Evolutionary conservation across 2,329 filamentous ascomycete species (phyloP).

Genomic region (Penicillium brasilianum): DNA sequence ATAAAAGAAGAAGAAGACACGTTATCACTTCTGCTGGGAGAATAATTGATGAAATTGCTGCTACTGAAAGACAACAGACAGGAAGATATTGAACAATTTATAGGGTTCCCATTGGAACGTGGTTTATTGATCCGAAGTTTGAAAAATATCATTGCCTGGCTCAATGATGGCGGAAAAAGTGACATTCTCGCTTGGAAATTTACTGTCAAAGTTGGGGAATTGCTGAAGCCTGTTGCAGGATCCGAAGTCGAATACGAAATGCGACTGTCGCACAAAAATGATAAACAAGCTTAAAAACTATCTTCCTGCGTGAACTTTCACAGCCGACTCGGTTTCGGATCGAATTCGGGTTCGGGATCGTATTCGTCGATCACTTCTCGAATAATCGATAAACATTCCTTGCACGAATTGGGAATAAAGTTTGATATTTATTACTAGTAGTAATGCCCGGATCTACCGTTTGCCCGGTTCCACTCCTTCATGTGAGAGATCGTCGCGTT

Average conservation of each 20-base stretch:
- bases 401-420: not conserved
- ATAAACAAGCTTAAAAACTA: not conserved
- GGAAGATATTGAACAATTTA: not conserved
- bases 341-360: slow-evolving; percentile 17
- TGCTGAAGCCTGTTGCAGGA: not conserved
- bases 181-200: not conserved
- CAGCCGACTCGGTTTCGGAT: not conserved
- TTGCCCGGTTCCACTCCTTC: not conserved
- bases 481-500: not conserved
- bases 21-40: too few relatives aligned
- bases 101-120: not conserved
- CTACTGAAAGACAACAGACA: not conserved
- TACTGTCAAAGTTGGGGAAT: not conserved
- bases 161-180: not conserved
- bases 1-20: not conserved
- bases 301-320: not conserved
- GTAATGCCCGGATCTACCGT: not conserved
- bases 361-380: not conserved
- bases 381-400: not conserved
- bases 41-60: not conserved
- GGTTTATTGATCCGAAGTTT: too few relatives aligned
- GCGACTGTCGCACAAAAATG: not conserved
- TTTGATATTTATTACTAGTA: not conserved
- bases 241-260: not conserved
- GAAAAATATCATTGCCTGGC: not conserved